A percentile compares a stretch with the other conserved stretches of the same genome.
Conservation (phyloP, 768 basidiomycete genomes). For the Pluteus cervinus region DNA sequence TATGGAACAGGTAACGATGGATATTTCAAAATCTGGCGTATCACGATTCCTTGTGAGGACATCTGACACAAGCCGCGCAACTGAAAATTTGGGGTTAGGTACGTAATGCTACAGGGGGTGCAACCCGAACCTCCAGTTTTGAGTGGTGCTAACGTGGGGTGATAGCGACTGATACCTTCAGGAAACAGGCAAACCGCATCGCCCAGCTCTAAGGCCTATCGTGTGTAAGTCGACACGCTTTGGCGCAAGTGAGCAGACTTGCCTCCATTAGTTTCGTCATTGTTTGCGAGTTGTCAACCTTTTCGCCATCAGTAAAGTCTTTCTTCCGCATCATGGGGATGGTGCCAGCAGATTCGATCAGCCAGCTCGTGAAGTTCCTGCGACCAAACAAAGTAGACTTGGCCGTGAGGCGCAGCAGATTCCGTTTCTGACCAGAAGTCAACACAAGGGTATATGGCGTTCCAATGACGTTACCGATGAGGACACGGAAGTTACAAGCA, state of each 20-base stretch:
- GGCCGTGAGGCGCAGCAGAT: constrained; percentile 79
- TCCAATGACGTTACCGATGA: constrained; percentile 3
- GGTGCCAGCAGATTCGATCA: constrained; percentile 85
- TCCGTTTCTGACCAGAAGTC: constrained; percentile 70
- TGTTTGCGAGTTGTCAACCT: constrained; percentile 61
- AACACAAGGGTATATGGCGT: constrained; percentile 57
- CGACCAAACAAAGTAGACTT: constrained; percentile 85
- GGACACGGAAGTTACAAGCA: constrained; percentile 2
- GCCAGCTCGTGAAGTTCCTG: constrained; percentile 82
- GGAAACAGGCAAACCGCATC: constrained; percentile 83
- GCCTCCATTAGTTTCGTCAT: constrained; percentile 72
- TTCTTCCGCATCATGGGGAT: constrained; percentile 76
- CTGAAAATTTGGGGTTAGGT: constrained; percentile 29
- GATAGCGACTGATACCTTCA: constrained; percentile 82
- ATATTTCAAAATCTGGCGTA: constrained; percentile 65
- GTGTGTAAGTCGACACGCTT: constrained; percentile 7
- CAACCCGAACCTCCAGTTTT: constrained; percentile 70
- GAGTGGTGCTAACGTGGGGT: constrained; percentile 80
- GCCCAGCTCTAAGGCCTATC: constrained; percentile 65
- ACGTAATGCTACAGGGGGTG: constrained; percentile 1
- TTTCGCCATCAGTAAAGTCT: constrained; percentile 49
- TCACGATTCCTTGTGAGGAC: constrained; percentile 63
- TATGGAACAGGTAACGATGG: constrained; percentile 71
- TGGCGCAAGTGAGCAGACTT: constrained; percentile 6
- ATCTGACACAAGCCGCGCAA: constrained; percentile 77